These are phyloP conservation scores for Beauveria pseudobassiana DNA, from an alignment of 2,329 filamentous ascomycete species.

Conservation along the genomic window DNA sequence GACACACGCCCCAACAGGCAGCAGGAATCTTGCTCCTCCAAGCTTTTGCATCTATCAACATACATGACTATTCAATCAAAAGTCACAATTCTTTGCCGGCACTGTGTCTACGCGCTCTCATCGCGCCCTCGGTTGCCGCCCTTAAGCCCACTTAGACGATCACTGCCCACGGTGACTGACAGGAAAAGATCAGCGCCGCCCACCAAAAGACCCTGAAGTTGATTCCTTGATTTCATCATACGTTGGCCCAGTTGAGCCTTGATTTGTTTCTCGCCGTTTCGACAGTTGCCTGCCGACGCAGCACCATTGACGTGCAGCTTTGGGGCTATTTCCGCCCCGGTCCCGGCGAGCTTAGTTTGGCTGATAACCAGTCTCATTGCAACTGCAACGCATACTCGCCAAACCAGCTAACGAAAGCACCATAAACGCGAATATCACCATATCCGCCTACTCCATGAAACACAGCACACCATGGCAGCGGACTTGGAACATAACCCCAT, in stretches of 20 bases:
- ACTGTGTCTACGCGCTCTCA: not conserved
- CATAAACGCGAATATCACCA: not conserved
- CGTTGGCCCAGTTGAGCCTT: not conserved
- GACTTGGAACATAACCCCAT: conserved; percentile 1
- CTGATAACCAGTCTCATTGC: not conserved
- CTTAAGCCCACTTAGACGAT: conserved; percentile 7
- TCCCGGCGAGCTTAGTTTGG: not conserved
- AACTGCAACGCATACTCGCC: not conserved
- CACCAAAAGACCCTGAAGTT: conserved; percentile 6
- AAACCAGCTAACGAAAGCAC: not conserved
- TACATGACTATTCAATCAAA: not conserved
- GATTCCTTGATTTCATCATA: conserved; percentile 4
- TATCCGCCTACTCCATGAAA: not conserved
- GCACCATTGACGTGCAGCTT: conserved; percentile 1
- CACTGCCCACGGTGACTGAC: not conserved
- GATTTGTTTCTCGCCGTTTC: not conserved
- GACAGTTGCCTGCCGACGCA: not conserved
- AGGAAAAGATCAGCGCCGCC: conserved; percentile 5
- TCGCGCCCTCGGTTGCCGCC: not conserved
- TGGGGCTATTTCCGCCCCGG: not conserved
- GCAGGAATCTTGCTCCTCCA: not conserved
- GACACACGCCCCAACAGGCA: not conserved
- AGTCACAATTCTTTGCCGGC: not conserved
- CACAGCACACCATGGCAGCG: not conserved
- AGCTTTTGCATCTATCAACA: not conserved